These are phyloP conservation scores for Mortierella sp. DNA, from an alignment of 371 early-diverging fungal genomes.

Conservation along the genomic window DNA sequence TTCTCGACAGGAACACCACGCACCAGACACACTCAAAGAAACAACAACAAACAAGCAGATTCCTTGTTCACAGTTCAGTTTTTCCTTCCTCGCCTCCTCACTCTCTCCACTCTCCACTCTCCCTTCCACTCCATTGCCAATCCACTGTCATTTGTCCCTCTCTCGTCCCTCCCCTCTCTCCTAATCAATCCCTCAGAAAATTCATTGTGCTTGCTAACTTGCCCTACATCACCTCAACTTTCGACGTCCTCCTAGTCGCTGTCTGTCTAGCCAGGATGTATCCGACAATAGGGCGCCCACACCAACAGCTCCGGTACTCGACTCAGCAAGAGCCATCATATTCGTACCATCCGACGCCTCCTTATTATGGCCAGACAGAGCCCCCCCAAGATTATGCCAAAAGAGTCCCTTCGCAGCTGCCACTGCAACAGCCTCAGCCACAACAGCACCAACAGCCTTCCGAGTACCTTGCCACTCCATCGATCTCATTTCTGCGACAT, in stretches of 20 bases:
- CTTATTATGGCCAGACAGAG: conserved; percentile 22
- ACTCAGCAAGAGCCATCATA: conserved; percentile 1
- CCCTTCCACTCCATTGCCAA: neutral
- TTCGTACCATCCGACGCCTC: conserved; percentile 37
- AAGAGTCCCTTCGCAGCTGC: conserved; percentile 1
- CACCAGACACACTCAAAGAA: no score
- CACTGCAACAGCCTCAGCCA: no score
- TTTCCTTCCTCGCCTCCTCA: neutral
- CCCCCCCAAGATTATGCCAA: conserved; percentile 1
- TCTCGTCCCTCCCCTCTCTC: neutral
- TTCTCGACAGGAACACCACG: no score
- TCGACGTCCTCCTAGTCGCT: neutral
- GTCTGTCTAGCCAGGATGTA: conserved; percentile 3
- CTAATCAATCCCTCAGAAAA: no score
- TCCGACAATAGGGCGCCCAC: conserved; percentile 7
- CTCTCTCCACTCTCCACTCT: neutral
- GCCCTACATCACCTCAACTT: neutral
- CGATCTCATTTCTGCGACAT: neutral
- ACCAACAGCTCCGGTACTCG: conserved; percentile 8
- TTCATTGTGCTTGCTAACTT: neutral
- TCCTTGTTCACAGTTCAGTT: no score
- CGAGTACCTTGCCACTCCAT: neutral
- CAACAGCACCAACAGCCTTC: neutral
- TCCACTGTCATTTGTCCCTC: neutral
- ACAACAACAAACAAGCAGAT: no score